phyloP scores from a whole-genome alignment of 2,329 filamentous ascomycete species.

The Herpotrichia juniperi region DNA sequence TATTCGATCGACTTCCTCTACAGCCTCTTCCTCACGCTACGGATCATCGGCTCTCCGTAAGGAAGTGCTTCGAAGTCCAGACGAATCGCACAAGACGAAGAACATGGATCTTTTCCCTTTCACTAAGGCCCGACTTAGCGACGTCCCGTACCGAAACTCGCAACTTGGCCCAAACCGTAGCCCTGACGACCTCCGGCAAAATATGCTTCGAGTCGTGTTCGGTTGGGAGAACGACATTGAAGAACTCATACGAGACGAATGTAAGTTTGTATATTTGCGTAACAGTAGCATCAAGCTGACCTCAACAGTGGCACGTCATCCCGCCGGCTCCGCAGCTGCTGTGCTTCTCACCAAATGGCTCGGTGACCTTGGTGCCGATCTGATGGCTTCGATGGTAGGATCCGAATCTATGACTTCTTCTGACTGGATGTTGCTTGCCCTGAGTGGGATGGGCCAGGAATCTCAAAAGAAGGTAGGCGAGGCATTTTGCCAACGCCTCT shows the following conservation, averaged over 20 bases:
- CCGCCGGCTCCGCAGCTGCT: slow-evolving; percentile 73
- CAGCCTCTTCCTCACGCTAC: slow-evolving; percentile 49
- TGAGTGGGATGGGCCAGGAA: slow-evolving; percentile 79
- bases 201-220: slow-evolving; percentile 94
- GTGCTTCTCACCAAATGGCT: slow-evolving; percentile 93
- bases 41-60: slow-evolving; percentile 75
- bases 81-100: slow-evolving; percentile 63
- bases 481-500: slow-evolving; percentile 85
- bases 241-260: slow-evolving; percentile 82
- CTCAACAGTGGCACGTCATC: slow-evolving; percentile 68
- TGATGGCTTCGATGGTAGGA: slow-evolving; percentile 75
- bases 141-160: slow-evolving; percentile 80
- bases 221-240: slow-evolving; percentile 90
- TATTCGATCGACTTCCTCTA: slow-evolving; percentile 58
- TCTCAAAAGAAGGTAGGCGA: slow-evolving; percentile 91
- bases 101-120: slow-evolving; percentile 85
- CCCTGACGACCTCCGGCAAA: slow-evolving; percentile 77
- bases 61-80: slow-evolving; percentile 79
- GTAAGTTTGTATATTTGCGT: slow-evolving; percentile 45
- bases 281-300: slow-evolving; percentile 20
- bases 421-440: slow-evolving; percentile 95
- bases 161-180: slow-evolving; percentile 55
- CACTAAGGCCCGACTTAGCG: slow-evolving; percentile 78
- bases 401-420: slow-evolving; percentile 89
- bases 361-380: slow-evolving; percentile 80